Evolutionary conservation across 2,329 filamentous ascomycete species (phyloP), one percentile per base, ranked within the genome.

Genomic region (Endothia cerciana): DNA sequence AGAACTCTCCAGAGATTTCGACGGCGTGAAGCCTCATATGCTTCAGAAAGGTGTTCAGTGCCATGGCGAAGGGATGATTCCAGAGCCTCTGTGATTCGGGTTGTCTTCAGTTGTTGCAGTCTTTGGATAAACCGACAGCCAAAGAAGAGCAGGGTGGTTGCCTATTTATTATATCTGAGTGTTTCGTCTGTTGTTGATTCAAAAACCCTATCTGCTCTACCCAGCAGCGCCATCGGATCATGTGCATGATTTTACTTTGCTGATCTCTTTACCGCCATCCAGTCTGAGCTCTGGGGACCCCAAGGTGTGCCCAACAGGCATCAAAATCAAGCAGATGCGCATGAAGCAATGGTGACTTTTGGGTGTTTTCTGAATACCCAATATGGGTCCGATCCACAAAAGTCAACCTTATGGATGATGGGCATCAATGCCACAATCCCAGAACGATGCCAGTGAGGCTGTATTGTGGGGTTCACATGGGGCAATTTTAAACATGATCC

Each of bases 1-100:
- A 64, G 30, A 63, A 63, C 49, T 68, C 66, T 13, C 66, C 66
- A 1, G 62, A 65, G 62, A 67, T 67, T 28, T 58, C 65, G 28
- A 65, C 58, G 17, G 65, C 62, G 33, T 67, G 59, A 4, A 65
- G 62, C 62, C 62, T 36, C 19, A 67, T 59, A 4, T 67, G 65
- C 41, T 59, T 57, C 3, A 61, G 41, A 8, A 67, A 49, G 43
- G 53, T 55, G 25, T 55, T 64, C 2, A 51, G 62, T 4, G 62
- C 62, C 65, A 67, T 67, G 45, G 1, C 55, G 28, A 49, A 30
- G 22, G 11, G 25, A n/a, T 8, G 10, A 22, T 38, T 28, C 15
- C 4, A 28, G 15, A 25, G 17, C 17, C 17, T 5, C 3, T 59
- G 6, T 17, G 3, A 8, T 43, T 25, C 51, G n/a, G 4, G 13